These are phyloP conservation scores for Noccaea caerulescens DNA, from an alignment of 345 rosid species.

Conservation along the genomic window DNA sequence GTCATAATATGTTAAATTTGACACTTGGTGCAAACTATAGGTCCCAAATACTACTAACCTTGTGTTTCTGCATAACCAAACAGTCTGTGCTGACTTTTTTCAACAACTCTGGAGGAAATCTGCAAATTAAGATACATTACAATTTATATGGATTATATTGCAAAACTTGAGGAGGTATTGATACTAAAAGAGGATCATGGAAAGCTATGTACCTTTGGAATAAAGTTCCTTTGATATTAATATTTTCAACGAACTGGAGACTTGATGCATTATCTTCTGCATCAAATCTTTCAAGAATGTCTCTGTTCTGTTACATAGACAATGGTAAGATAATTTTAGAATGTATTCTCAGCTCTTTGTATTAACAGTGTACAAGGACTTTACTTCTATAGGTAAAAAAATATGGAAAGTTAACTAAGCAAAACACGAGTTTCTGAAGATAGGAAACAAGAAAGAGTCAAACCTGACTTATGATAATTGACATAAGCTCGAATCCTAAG, in stretches of 20 bases:
- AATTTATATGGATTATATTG: background rate
- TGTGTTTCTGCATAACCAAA: slow-evolving; percentile 91
- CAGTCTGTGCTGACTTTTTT: slow-evolving; percentile 72
- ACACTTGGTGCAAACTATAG: background rate
- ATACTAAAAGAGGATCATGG: background rate
- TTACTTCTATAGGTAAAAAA: background rate
- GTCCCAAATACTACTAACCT: slow-evolving; percentile 49
- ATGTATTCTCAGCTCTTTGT: background rate
- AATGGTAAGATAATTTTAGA: slow-evolving; percentile 8
- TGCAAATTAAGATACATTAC: slow-evolving; percentile 39
- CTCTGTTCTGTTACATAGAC: slow-evolving; percentile 59
- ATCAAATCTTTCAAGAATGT: slow-evolving; percentile 76
- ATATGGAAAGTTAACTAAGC: background rate
- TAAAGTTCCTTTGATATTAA: slow-evolving; percentile 67
- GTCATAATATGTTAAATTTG: background rate
- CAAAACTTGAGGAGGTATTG: background rate
- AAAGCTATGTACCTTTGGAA: slow-evolving; percentile 68
- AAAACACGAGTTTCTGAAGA: background rate
- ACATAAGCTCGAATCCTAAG: slow-evolving; percentile 83
- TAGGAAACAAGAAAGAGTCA: slow-evolving; percentile 17
- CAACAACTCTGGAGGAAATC: slow-evolving; percentile 72
- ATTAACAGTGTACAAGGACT: background rate
- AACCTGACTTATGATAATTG: slow-evolving; percentile 84
- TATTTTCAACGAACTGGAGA: slow-evolving; percentile 67
- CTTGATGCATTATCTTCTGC: slow-evolving; percentile 80